phyloP scores from a whole-genome alignment of 2,329 filamentous ascomycete genomes.

The Lachnellula occidentalis region DNA sequence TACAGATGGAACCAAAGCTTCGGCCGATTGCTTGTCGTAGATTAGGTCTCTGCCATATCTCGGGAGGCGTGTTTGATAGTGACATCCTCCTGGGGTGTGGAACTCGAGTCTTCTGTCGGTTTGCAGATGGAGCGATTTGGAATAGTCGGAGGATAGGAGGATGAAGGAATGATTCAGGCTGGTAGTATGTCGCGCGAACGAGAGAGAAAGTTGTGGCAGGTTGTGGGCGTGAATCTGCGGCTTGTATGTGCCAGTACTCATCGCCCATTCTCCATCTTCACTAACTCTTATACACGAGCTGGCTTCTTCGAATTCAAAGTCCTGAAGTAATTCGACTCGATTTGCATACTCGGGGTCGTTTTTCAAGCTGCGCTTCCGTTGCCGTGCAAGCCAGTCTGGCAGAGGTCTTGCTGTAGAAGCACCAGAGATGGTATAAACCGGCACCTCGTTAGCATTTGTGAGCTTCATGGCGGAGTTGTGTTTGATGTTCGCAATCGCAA shows the following conservation, averaged over 20 bases:
- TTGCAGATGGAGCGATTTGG: slow-evolving; percentile 91
- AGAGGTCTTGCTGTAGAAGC: slow-evolving; percentile 81
- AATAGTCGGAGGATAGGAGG: slow-evolving; percentile 83
- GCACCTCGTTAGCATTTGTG: slow-evolving; percentile 74
- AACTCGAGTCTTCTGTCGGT: slow-evolving; percentile 88
- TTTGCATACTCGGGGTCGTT: slow-evolving; percentile 89
- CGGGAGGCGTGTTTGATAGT: slow-evolving; percentile 84
- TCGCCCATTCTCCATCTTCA: slow-evolving; percentile 94
- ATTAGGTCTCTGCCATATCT: slow-evolving; percentile 86
- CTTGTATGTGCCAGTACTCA: slow-evolving; percentile 79
- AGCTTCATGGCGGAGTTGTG: slow-evolving; percentile 61
- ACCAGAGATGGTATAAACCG: slow-evolving; percentile 92
- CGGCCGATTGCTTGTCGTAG: slow-evolving; percentile 76
- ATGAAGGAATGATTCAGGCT: slow-evolving; percentile 88
- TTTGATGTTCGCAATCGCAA: not conserved
- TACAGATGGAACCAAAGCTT: slow-evolving; percentile 81
- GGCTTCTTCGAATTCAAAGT: slow-evolving; percentile 97
- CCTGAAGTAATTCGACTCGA: slow-evolving; percentile 88
- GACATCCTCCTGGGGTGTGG: slow-evolving; percentile 81
- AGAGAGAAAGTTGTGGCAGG: slow-evolving; percentile 87
- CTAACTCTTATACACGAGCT: slow-evolving; percentile 85
- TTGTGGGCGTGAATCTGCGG: slow-evolving; percentile 94
- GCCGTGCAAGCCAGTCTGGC: slow-evolving; percentile 90
- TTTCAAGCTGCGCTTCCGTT: slow-evolving; percentile 86
- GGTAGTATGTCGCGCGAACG: slow-evolving; percentile 86